These are phyloP conservation scores for Malassezia obtusa DNA, from an alignment of 1,284 basidiomycete genomes.

Conservation along the genomic window DNA sequence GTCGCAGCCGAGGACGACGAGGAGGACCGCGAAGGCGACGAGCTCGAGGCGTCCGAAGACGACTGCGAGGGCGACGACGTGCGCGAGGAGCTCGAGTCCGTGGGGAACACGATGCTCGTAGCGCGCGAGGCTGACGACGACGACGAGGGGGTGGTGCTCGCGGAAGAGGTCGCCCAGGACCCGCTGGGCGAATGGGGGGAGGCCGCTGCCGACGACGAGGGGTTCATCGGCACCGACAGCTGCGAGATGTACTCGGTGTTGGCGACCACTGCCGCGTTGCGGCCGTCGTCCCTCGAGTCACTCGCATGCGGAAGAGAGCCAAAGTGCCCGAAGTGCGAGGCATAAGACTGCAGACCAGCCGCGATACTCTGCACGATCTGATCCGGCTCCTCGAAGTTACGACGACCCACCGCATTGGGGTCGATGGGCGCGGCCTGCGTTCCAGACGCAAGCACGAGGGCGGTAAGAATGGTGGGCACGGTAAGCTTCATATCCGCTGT, in stretches of 20 bases:
- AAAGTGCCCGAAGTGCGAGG: too few relatives aligned
- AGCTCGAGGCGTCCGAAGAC: background rate
- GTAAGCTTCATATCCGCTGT: conserved; percentile 2
- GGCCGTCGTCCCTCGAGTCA: background rate
- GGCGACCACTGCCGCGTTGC: background rate
- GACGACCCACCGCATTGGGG: background rate
- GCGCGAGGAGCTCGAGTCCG: background rate
- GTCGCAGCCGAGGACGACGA: background rate
- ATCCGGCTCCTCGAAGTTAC: background rate
- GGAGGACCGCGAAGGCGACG: background rate
- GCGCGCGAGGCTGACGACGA: background rate
- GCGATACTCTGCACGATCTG: background rate
- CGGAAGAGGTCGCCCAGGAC: background rate
- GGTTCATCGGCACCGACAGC: too few relatives aligned
- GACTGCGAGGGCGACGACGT: background rate
- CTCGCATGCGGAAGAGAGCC: too few relatives aligned
- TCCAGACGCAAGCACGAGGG: background rate
- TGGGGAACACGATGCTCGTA: too few relatives aligned
- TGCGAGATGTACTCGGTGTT: background rate
- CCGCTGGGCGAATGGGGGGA: too few relatives aligned
- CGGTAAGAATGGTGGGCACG: background rate
- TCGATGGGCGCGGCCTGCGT: background rate
- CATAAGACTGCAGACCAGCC: background rate
- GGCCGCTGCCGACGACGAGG: too few relatives aligned
- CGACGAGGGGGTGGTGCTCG: background rate